These are phyloP conservation scores for Alloascoidea hylecoeti DNA, from an alignment of 805 yeast species.

Conservation along the genomic window DNA sequence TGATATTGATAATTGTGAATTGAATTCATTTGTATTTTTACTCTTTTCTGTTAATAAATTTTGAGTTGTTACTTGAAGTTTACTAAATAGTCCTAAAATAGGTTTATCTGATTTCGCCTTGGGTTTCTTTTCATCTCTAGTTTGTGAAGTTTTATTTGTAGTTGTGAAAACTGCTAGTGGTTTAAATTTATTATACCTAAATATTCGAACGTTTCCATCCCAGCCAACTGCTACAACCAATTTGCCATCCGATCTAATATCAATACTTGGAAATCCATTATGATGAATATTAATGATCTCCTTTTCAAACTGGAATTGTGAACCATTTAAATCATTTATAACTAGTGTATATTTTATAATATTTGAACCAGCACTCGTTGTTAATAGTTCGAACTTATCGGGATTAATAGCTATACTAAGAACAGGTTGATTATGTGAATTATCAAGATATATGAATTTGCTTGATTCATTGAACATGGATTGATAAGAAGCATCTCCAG, in stretches of 20 bases:
- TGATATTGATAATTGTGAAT: not conserved
- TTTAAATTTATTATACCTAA: constrained; percentile 12
- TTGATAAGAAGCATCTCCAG: no score
- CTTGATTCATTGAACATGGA: constrained; percentile 1
- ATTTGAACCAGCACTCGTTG: constrained; percentile 18
- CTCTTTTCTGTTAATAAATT: not conserved
- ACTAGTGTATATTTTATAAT: constrained; percentile 16
- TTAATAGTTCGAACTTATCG: constrained; percentile 11
- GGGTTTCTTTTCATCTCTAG: not conserved
- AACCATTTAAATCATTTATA: constrained; percentile 14
- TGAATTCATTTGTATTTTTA: not conserved
- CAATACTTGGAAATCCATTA: constrained; percentile 14
- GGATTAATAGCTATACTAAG: constrained; percentile 12
- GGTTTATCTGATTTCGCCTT: not conserved
- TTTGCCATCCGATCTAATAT: constrained; percentile 11
- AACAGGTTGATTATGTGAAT: constrained; percentile 18
- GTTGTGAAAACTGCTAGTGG: constrained; percentile 15
- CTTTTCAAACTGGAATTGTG: constrained; percentile 12
- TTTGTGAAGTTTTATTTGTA: not conserved
- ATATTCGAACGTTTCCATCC: constrained; percentile 22
- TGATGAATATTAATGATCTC: constrained; percentile 10
- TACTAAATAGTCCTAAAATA: not conserved
- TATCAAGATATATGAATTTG: constrained; percentile 8
- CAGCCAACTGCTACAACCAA: constrained; percentile 21
- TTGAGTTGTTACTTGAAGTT: not conserved